These are phyloP conservation scores for Epichloe scottii DNA, from an alignment of 2,329 filamentous ascomycete species.

Conservation along the genomic window DNA sequence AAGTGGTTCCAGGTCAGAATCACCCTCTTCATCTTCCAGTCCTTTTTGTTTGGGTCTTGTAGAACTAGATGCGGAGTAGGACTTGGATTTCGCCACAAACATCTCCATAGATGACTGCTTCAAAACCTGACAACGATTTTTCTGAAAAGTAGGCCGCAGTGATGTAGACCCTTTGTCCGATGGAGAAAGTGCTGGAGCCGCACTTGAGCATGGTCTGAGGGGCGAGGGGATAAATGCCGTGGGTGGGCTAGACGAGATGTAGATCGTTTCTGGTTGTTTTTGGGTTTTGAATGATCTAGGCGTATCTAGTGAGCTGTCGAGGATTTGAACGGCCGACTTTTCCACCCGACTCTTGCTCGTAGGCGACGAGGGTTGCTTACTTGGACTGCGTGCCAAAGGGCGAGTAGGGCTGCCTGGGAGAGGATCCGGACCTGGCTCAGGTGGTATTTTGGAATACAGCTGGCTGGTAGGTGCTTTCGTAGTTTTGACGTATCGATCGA, in stretches of 20 bases:
- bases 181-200: constrained; percentile 4
- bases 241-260: constrained; percentile 32
- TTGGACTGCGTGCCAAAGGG: constrained; percentile 10
- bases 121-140: constrained; percentile 11
- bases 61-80: background rate
- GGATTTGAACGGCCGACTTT: constrained; percentile 22
- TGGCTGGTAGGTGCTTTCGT: constrained; percentile 20
- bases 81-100: constrained; percentile 11
- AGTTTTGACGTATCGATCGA: constrained; percentile 29
- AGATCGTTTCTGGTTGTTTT: constrained; percentile 24
- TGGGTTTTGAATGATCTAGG: constrained; percentile 22
- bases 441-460: background rate
- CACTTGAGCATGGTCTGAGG: constrained; percentile 5
- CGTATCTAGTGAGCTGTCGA: constrained; percentile 29
- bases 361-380: constrained; percentile 23
- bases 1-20: constrained; percentile 8
- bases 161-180: constrained; percentile 12
- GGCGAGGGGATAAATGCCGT: constrained; percentile 14
- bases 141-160: constrained; percentile 14
- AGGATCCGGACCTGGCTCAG: constrained; percentile 4
- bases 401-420: background rate
- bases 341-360: constrained; percentile 11
- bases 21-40: background rate
- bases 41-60: background rate
- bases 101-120: constrained; percentile 24